Evolutionary conservation across 352 stramenopile genomes (phyloP).

Genomic region (Pythium pyrilobum): DNA sequence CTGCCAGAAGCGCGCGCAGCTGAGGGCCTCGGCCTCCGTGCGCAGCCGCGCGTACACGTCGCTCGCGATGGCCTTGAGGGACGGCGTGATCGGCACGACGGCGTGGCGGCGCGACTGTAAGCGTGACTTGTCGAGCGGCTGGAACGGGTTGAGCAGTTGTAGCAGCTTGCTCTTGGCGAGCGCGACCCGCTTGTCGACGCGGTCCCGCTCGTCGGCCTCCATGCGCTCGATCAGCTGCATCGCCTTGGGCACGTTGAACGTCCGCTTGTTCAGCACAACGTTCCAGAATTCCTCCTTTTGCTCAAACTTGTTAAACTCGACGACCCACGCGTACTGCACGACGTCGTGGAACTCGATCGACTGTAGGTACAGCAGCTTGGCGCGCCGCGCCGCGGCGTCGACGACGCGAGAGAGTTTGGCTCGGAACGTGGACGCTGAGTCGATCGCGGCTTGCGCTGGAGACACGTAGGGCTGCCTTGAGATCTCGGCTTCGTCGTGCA

Average conservation of each 20-base stretch:
- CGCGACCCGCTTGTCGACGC: conserved; percentile 47
- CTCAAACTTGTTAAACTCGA: conserved; percentile 50
- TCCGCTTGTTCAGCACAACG: conserved; percentile 63
- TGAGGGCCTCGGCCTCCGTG: conserved; percentile 27
- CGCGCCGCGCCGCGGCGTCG: conserved; percentile 26
- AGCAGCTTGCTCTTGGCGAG: conserved; percentile 48
- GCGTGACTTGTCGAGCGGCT: conserved; percentile 37
- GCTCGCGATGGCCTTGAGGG: conserved; percentile 1
- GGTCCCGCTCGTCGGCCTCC: conserved; percentile 42
- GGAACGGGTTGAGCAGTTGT: conserved; percentile 48
- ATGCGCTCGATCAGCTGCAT: conserved; percentile 60
- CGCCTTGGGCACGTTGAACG: conserved; percentile 38
- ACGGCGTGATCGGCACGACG: conserved; percentile 18
- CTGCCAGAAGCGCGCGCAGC: conserved; percentile 57
- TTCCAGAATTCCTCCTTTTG: conserved; percentile 69
- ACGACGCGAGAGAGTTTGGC: conserved; percentile 30
- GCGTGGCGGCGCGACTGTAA: conserved; percentile 37
- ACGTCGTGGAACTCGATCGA: conserved; percentile 66
- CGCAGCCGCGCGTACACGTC: conserved; percentile 7
- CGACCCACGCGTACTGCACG: conserved; percentile 59
- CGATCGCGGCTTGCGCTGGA: conserved; percentile 18
- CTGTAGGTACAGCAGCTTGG: conserved; percentile 57
- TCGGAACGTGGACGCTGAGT: conserved; percentile 35
- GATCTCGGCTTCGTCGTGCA: conserved; percentile 38
- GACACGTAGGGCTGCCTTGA: conserved; percentile 39